phyloP scores from a whole-genome alignment of 2,329 filamentous ascomycete genomes.

The Davidsoniella eucalypti region DNA sequence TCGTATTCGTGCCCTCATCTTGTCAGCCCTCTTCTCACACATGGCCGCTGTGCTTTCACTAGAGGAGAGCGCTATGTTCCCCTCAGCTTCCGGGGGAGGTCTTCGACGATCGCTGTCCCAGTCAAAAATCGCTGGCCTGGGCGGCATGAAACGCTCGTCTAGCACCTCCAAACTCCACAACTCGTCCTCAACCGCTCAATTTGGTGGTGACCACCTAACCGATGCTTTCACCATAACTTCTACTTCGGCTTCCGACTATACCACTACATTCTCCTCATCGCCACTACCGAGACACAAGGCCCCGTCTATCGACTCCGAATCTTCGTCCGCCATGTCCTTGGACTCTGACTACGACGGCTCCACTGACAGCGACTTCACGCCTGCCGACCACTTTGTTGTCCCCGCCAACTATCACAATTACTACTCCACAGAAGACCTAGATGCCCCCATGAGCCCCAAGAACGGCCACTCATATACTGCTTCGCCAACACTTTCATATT shows the following conservation, averaged over 20 bases:
- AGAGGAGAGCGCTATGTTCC: constrained; percentile 8
- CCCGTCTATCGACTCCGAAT: constrained; percentile 23
- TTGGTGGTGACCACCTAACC: constrained; percentile 6
- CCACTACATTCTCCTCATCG: not conserved
- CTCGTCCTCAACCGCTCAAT: constrained; percentile 5
- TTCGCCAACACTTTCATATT: constrained; percentile 21
- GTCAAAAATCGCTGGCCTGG: constrained; percentile 6
- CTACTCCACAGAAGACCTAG: constrained; percentile 29
- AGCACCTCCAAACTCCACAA: constrained; percentile 6
- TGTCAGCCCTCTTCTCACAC: not conserved
- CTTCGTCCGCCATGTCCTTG: constrained; percentile 41
- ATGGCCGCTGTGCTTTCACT: constrained; percentile 6
- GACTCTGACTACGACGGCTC: constrained; percentile 37
- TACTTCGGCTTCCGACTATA: not conserved
- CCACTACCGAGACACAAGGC: constrained; percentile 2
- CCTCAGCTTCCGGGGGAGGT: constrained; percentile 5
- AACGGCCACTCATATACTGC: constrained; percentile 33
- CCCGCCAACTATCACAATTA: constrained; percentile 31
- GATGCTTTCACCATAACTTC: constrained; percentile 5
- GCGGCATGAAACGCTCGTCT: constrained; percentile 8
- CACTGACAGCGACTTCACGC: constrained; percentile 21
- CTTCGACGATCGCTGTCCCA: constrained; percentile 9
- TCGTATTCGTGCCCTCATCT: not conserved
- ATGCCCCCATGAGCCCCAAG: constrained; percentile 33
- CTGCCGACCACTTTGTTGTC: constrained; percentile 30